Evolutionary conservation across 2,329 filamentous ascomycete species (phyloP), one percentile per base, ranked within the genome.

Genomic region (Colletotrichum lupini): DNA sequence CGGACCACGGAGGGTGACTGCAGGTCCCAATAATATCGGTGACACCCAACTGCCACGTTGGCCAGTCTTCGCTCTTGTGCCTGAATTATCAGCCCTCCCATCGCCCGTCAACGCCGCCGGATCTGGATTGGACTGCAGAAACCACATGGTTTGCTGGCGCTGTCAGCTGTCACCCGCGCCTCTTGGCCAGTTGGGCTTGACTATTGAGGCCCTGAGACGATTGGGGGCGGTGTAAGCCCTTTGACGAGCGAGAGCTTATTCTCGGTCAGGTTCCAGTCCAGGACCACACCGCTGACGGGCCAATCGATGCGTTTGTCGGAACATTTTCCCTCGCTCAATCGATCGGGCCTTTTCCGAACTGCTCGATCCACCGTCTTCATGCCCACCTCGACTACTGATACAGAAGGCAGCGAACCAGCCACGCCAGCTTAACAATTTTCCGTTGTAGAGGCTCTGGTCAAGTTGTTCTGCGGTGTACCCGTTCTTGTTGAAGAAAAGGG

Each of bases 21-120:
- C 55, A 68, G 28, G 60, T 56, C 55, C 49, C 26, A 60, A 22
- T 42, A 60, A 28, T 42, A 32, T 55, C 60, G 67, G 60, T 73
- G 67, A 73, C 67, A 70, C 67, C 67, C 70, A 73, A 70, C 70
- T 55, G 70, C 60, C 70, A 70, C 67, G 59, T 61, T 55, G 67
- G 56, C 70, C 66, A 65, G 67, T 26, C 32, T 56, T 56, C 35
- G 16, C 59, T 53, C 28, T 61, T 46, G 53, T 68, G 65, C 58
- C 68, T 68, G 64, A 72, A 53, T 58, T 9, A 9, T n/a, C 69
- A 58, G 64, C 55, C 32, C 59, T 53, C 26, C 59, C 53, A 70
- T 61, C 61, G 19, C 37, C 42, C 30, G 53, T 67, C 53, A 26
- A 46, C 12, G 32, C 52, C 68, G 59, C 66, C 70, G 59, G 59